phyloP scores from a whole-genome alignment of 2,329 filamentous ascomycete genomes.

The Colletotrichum phormii region DNA sequence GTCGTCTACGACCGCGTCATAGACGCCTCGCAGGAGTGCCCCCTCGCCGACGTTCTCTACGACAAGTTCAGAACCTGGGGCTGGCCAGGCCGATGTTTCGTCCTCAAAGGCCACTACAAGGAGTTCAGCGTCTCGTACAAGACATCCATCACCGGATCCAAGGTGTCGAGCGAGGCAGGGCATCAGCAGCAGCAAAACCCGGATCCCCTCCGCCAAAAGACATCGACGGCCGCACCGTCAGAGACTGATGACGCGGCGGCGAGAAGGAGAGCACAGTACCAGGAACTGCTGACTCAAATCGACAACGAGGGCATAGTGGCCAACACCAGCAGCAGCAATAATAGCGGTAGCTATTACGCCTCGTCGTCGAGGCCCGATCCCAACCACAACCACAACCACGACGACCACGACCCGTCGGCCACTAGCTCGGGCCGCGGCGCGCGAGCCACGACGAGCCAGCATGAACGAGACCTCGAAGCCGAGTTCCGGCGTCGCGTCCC shows the following conservation, averaged over 20 bases:
- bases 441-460: slow-evolving; percentile 54
- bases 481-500: slow-evolving; percentile 61
- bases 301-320: slow-evolving; percentile 26
- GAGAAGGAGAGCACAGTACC: slow-evolving; percentile 30
- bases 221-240: neutral
- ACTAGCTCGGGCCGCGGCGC: slow-evolving; percentile 47
- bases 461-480: slow-evolving; percentile 61
- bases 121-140: slow-evolving; percentile 66
- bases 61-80: slow-evolving; percentile 58
- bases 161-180: slow-evolving; percentile 54
- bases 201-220: slow-evolving; percentile 40
- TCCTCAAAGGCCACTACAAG: slow-evolving; percentile 67
- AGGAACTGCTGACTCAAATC: slow-evolving; percentile 24
- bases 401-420: slow-evolving; percentile 3
- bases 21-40: slow-evolving; percentile 63
- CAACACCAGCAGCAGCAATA: neutral
- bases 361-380: slow-evolving; percentile 1
- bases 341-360: neutral
- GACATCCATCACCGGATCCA: slow-evolving; percentile 59
- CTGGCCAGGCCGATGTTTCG: slow-evolving; percentile 64
- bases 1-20: slow-evolving; percentile 65
- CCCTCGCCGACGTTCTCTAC: slow-evolving; percentile 57
- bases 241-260: slow-evolving; percentile 14
- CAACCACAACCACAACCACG: neutral
- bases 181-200: slow-evolving; percentile 43